Conservation (phyloP, 768 basidiomycete genomes). For the Termitomyces sp. region DNA sequence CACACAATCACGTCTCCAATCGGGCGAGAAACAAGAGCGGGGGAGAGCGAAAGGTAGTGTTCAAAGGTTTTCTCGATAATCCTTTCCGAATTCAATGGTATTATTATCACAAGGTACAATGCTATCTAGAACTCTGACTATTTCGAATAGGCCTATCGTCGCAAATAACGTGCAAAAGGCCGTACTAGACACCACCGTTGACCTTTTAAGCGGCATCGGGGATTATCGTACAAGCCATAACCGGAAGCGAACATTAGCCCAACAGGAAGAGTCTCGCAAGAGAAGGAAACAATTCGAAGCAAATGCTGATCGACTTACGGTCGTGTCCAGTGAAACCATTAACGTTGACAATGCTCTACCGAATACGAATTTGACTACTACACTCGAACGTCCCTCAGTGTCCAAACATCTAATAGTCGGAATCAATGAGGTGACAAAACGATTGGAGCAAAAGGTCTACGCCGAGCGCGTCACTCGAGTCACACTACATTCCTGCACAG, state of each 20-base stretch:
- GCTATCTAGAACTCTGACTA: slow-evolving; percentile 7
- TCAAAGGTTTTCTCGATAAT: slow-evolving; percentile 68
- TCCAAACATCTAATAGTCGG: slow-evolving; percentile 55
- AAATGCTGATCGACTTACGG: neutral
- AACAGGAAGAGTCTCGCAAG: slow-evolving; percentile 8
- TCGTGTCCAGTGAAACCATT: neutral
- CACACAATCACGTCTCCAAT: slow-evolving; percentile 59
- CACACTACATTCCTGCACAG: slow-evolving; percentile 15
- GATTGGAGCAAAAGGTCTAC: slow-evolving; percentile 57
- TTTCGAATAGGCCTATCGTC: slow-evolving; percentile 53
- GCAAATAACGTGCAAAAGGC: slow-evolving; percentile 61
- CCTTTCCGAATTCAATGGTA: slow-evolving; percentile 74
- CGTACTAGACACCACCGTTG: slow-evolving; percentile 48
- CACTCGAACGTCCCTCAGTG: slow-evolving; percentile 31
- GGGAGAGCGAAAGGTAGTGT: slow-evolving; percentile 60
- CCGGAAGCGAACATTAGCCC: slow-evolving; percentile 31
- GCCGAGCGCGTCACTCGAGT: slow-evolving; percentile 25
- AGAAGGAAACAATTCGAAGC: slow-evolving; percentile 10
- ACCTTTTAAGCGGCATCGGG: slow-evolving; percentile 48
- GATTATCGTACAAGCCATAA: slow-evolving; percentile 39
- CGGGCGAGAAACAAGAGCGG: slow-evolving; percentile 47
- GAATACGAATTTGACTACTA: neutral
- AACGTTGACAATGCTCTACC: neutral
- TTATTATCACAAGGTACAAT: slow-evolving; percentile 14
- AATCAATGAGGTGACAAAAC: slow-evolving; percentile 79